Base-by-base conservation (phyloP, 768 basidiomycete species). In the Lepiota venenata region DNA sequence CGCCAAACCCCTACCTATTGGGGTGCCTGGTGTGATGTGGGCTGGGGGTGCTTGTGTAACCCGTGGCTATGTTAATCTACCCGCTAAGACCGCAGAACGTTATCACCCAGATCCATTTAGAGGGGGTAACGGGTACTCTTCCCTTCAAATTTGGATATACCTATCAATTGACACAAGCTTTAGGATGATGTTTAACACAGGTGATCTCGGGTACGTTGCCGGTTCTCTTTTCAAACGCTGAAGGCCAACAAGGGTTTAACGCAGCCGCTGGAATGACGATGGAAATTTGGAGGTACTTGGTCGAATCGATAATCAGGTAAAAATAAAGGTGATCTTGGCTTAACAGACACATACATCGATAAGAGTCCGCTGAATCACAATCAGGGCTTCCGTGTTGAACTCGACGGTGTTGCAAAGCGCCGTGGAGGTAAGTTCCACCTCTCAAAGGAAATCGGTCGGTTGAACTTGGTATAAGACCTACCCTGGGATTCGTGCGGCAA, bases 261-360 rank as follows among this genome's bases (percentile, higher is more conserved):
- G 45, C 42, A 74, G 81, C 20, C 71, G 76, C 43, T 83, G 81
- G 81, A 66, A 71, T 40, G 59, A 67, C 5, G 77, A 80, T 55
- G 83, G 83, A 2, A 73, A 73, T 18, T 65, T 85, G 18, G 80
- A 83, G 52, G 80, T 80, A 58, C 72, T 84, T 18, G 83, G 83
- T 11, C 71, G 83, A 32, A 74, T 80, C 32, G 83, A 85, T 59
- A 81, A 84, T 57, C 83, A 84, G 63, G 81, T 84, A 45, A 85
- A 85, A 64, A 72, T 85, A 61, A 82, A 83, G 70, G 78, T 79
- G 51, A 40, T 64, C 40, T 15, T 47, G 36, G 9, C 25, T 41
- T 11, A 27, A 16, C 22, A 27, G 7, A 12, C n/a, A 21, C 48
- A 11, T 10, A 32, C 3, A 32, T 32, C 9, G 8, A 21, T 16